phyloP scores from a whole-genome alignment of 108 stramenopile species.

The Cyclotella kingstonii region DNA sequence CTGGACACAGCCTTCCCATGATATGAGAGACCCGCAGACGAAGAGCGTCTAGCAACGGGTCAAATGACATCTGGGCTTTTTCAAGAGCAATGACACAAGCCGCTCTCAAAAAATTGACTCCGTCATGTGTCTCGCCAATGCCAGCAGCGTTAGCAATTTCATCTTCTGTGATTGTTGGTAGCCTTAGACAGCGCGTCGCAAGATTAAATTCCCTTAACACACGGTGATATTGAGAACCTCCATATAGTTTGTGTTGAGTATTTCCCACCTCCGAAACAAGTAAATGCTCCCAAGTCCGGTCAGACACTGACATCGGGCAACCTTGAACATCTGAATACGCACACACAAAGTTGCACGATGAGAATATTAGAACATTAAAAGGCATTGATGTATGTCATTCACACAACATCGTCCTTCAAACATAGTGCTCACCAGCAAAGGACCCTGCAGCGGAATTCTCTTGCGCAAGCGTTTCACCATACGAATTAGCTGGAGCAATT shows the following conservation, averaged over 20 bases:
- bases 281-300: conserved; percentile 67
- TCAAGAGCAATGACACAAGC: conserved; percentile 92
- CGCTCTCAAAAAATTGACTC: conserved; percentile 90
- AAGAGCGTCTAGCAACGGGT: conserved; percentile 72
- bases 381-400: too few species aligned
- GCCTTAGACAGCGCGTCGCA: conserved; percentile 77
- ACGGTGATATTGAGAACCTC: conserved; percentile 92
- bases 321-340: conserved; percentile 45
- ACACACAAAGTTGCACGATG: too few species aligned
- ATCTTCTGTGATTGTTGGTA: conserved; percentile 84
- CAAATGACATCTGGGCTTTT: conserved; percentile 86
- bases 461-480: conserved; percentile 85
- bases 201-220: conserved; percentile 85
- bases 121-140: conserved; percentile 90
- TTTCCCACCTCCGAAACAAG: conserved; percentile 66
- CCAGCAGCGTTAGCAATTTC: conserved; percentile 96
- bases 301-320: conserved; percentile 75
- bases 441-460: conserved; percentile 80
- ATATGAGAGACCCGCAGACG: conserved; percentile 74
- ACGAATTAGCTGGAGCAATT: conserved; percentile 74
- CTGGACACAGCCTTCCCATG: conserved; percentile 84
- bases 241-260: conserved; percentile 77
- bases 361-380: too few species aligned
- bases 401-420: not conserved
- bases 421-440: conserved; percentile 51